Conservation (phyloP, 108 stramenopile genomes). For the Nitzschia palea region DNA sequence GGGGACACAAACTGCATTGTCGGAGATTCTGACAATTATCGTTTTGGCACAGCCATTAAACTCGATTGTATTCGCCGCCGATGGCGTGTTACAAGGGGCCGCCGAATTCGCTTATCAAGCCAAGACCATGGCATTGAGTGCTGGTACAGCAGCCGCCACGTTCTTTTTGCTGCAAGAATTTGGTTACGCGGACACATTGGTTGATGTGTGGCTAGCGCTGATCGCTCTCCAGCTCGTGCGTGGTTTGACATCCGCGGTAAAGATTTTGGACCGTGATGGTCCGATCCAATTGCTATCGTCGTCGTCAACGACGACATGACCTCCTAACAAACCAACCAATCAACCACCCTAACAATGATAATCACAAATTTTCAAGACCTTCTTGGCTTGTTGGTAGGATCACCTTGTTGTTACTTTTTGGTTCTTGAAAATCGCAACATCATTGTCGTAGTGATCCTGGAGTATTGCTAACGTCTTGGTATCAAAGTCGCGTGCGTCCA, state of each 20-base stretch:
- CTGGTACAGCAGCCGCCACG: slow-evolving; percentile 41
- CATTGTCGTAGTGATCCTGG: slow-evolving; percentile 14
- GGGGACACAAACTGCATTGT: slow-evolving; percentile 54
- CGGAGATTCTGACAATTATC: slow-evolving; percentile 63
- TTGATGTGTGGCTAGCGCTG: slow-evolving; percentile 76
- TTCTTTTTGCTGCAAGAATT: slow-evolving; percentile 47
- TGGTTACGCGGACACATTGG: slow-evolving; percentile 51
- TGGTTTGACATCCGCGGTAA: slow-evolving; percentile 72
- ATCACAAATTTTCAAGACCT: too few species aligned
- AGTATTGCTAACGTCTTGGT: slow-evolving; percentile 4
- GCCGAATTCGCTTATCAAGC: slow-evolving; percentile 82
- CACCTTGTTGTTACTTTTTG: too few species aligned
- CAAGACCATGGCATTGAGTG: slow-evolving; percentile 78
- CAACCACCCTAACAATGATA: too few species aligned
- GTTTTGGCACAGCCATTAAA: slow-evolving; percentile 83
- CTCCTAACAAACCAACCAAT: too few species aligned
- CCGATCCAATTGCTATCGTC: slow-evolving; percentile 58
- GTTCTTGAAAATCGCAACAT: slow-evolving; percentile 7
- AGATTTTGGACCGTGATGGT: slow-evolving; percentile 63
- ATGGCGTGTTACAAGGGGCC: slow-evolving; percentile 87
- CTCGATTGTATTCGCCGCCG: slow-evolving; percentile 83
- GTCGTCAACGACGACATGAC: too few species aligned
- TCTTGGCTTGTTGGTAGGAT: too few species aligned
- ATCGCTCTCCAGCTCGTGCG: slow-evolving; percentile 78
- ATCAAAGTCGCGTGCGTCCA: slow-evolving; percentile 12